Conservation (phyloP, 495 filamentous ascomycete genomes). For the Viridothelium virens region DNA sequence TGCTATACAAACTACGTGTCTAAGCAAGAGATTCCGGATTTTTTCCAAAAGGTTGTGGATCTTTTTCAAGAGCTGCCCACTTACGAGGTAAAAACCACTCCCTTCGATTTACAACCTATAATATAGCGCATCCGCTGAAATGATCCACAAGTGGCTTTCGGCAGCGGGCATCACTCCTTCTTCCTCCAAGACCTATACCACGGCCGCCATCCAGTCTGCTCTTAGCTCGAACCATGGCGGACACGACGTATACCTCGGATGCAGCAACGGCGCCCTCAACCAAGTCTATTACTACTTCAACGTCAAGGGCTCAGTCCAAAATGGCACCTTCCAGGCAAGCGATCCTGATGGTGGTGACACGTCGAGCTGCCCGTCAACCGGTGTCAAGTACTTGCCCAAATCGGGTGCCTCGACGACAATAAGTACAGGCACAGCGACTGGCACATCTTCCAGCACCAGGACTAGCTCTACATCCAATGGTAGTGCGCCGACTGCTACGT, state of each 20-base stretch:
- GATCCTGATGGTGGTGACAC: constrained; percentile 55
- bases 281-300: constrained; percentile 85
- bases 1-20: constrained; percentile 63
- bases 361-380: constrained; percentile 48
- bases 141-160: constrained; percentile 32
- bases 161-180: constrained; percentile 58
- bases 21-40: constrained; percentile 53
- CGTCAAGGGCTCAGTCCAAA: constrained; percentile 66
- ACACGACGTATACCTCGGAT: constrained; percentile 60
- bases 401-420: constrained; percentile 23
- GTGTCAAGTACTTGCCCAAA: constrained; percentile 66
- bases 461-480: too few species aligned
- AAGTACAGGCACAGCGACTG: constrained; percentile 16
- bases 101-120: too few species aligned
- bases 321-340: constrained; percentile 62
- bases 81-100: constrained; percentile 30
- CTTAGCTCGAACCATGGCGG: constrained; percentile 55
- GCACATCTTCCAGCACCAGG: constrained; percentile 3
- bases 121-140: too few species aligned
- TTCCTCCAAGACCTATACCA: constrained; percentile 53
- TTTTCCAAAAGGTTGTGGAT: constrained; percentile 48
- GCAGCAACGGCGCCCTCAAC: constrained; percentile 51
- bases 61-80: constrained; percentile 55
- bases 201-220: constrained; percentile 53
- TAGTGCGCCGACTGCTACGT: constrained; percentile 15